These are phyloP conservation scores for button mushroom (Agaricus bisporus) DNA, from an alignment of 768 basidiomycete species.

Conservation along the genomic window DNA sequence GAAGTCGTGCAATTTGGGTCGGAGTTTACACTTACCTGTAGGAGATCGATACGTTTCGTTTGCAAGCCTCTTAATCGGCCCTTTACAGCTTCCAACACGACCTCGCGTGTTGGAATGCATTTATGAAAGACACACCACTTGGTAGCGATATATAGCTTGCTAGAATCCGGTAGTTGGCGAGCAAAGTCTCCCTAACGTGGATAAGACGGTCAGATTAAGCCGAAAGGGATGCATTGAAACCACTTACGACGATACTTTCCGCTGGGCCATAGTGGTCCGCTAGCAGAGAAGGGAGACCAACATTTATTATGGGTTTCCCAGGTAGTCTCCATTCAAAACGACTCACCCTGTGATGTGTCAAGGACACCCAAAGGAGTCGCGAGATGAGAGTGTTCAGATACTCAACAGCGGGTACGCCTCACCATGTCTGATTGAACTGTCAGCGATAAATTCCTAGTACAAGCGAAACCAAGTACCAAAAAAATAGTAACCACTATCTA, in stretches of 20 bases:
- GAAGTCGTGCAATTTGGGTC: background rate
- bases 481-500: slow-evolving; percentile 55
- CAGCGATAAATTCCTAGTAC: background rate
- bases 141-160: slow-evolving; percentile 61
- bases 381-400: background rate
- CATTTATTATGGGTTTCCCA: background rate
- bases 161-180: slow-evolving; percentile 31
- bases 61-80: slow-evolving; percentile 66
- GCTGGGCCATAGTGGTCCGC: slow-evolving; percentile 87
- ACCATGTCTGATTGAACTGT: slow-evolving; percentile 30
- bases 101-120: slow-evolving; percentile 39
- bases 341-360: slow-evolving; percentile 21
- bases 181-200: slow-evolving; percentile 62
- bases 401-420: slow-evolving; percentile 6
- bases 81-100: slow-evolving; percentile 58
- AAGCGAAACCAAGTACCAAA: slow-evolving; percentile 37
- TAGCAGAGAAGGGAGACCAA: slow-evolving; percentile 20
- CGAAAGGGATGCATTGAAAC: slow-evolving; percentile 8
- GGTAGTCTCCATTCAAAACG: background rate
- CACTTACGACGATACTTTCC: slow-evolving; percentile 71
- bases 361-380: background rate
- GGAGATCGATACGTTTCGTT: slow-evolving; percentile 51
- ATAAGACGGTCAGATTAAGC: slow-evolving; percentile 2
- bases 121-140: slow-evolving; percentile 81
- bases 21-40: slow-evolving; percentile 44